These are phyloP conservation scores for Tribonema minus DNA, from an alignment of 108 stramenopile species.

Conservation along the genomic window DNA sequence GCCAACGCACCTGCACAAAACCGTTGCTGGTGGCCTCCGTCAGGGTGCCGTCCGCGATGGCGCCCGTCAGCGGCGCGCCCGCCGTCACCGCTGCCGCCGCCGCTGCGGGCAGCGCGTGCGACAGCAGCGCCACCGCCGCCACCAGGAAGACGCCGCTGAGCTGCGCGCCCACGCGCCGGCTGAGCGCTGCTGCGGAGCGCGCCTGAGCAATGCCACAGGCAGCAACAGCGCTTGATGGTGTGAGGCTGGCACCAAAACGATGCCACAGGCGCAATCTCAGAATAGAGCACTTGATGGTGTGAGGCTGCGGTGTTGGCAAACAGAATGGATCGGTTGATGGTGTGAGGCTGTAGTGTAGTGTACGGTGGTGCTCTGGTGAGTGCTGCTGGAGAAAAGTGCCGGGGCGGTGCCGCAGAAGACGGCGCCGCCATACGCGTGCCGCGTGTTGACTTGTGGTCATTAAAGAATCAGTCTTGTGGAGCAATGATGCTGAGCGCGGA, in stretches of 20 bases:
- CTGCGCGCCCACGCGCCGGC: not conserved
- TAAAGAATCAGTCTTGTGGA: no score
- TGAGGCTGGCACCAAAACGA: no score
- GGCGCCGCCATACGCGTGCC: no score
- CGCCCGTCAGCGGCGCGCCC: not conserved
- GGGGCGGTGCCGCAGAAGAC: no score
- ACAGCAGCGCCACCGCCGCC: not conserved
- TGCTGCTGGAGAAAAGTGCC: no score
- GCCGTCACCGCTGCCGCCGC: not conserved
- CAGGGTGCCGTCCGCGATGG: not conserved
- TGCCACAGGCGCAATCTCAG: not conserved
- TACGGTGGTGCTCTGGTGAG: no score
- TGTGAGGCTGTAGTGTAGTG: not conserved
- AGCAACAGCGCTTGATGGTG: no score
- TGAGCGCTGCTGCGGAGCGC: no score
- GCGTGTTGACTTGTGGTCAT: no score
- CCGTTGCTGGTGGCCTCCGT: not conserved
- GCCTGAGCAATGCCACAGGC: no score
- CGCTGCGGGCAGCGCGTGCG: not conserved
- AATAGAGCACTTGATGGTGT: not conserved
- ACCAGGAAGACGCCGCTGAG: not conserved
- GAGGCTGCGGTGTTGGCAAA: not conserved
- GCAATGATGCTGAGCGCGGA: no score
- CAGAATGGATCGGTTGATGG: not conserved
- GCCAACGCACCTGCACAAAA: no score